A percentile compares a stretch with the other conserved stretches of the same genome.
Conservation (phyloP, 768 basidiomycete species). For the Lactarius quietus region DNA sequence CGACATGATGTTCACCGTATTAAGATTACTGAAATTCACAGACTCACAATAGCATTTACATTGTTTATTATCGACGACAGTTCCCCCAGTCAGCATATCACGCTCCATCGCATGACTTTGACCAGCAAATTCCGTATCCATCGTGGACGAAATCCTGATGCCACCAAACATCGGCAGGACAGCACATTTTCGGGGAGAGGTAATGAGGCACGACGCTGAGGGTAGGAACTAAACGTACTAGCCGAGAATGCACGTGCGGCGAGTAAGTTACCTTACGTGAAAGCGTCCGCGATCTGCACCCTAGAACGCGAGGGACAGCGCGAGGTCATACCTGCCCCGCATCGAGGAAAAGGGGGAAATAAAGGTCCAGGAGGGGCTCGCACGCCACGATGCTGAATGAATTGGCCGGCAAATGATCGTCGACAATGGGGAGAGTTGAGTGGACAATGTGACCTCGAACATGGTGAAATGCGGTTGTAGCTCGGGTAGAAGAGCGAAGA, state of each 20-base stretch:
- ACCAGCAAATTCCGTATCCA: constrained; percentile 34
- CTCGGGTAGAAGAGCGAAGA: constrained; percentile 1
- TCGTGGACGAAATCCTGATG: constrained; percentile 37
- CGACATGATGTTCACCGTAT: background rate
- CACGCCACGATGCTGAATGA: constrained; percentile 24
- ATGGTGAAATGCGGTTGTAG: constrained; percentile 20
- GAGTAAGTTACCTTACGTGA: no score
- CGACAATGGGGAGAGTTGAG: constrained; percentile 3
- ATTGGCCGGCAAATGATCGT: constrained; percentile 24
- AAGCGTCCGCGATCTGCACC: constrained; percentile 6
- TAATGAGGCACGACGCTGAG: constrained; percentile 18
- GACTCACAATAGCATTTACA: constrained; percentile 10
- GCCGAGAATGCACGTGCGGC: constrained; percentile 2
- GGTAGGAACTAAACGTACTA: constrained; percentile 14
- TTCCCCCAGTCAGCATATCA: constrained; percentile 9
- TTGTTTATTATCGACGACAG: constrained; percentile 2
- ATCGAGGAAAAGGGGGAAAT: background rate
- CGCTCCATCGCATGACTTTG: constrained; percentile 4
- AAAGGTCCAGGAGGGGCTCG: background rate
- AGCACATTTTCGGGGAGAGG: constrained; percentile 1
- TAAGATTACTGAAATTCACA: background rate
- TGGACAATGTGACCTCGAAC: constrained; percentile 8
- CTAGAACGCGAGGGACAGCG: constrained; percentile 14
- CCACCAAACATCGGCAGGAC: constrained; percentile 35
- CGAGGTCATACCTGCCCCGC: constrained; percentile 17